A percentile compares a stretch with the other conserved stretches of the same genome.
These are phyloP conservation scores for Cladophialophora carrionii DNA, from an alignment of 2,329 filamentous ascomycete species.

Conservation along the genomic window DNA sequence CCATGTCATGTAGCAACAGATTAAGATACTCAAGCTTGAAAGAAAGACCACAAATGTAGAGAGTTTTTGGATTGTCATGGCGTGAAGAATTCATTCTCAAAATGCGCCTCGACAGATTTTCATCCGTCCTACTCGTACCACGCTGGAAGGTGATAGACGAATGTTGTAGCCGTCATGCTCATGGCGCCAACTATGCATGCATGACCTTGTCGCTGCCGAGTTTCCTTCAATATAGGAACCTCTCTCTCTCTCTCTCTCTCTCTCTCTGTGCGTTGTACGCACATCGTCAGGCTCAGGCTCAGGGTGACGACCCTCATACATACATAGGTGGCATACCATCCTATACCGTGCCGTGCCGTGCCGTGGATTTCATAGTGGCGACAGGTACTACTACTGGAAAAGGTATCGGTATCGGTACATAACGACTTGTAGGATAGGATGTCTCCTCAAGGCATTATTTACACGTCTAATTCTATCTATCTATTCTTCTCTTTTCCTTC, in stretches of 20 bases:
- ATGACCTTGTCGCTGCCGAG: not conserved
- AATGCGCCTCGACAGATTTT: no score
- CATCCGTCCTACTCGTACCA: no score
- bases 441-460: not conserved
- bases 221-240: not conserved
- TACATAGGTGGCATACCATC: no score
- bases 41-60: not conserved
- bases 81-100: not conserved
- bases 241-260: no score
- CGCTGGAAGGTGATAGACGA: not conserved
- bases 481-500: not conserved
- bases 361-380: not conserved
- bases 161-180: no score
- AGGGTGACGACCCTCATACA: not conserved
- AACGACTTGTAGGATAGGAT: not conserved
- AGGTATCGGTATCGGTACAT: not conserved
- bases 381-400: no score
- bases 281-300: not conserved
- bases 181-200: no score
- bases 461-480: not conserved
- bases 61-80: not conserved
- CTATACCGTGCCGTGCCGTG: no score
- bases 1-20: not conserved
- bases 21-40: not conserved
- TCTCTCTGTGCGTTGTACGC: no score